Evolutionary conservation across 441 rosid genomes (phyloP).

Genomic region (Macaranga tanarius): DNA sequence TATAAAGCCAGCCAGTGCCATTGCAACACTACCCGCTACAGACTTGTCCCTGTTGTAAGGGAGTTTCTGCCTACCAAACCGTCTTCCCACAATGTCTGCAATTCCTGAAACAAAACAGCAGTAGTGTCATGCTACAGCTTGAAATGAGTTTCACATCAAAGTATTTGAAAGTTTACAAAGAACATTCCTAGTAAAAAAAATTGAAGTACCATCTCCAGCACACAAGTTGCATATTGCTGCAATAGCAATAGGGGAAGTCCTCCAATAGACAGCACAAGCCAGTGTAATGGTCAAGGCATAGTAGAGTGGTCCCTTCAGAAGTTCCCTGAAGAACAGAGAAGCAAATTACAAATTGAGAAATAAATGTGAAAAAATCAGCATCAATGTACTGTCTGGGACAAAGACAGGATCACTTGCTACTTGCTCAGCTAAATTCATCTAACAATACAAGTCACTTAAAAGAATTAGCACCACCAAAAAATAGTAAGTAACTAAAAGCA

Average conservation of each 20-base stretch:
- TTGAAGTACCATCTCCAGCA: constrained; percentile 80
- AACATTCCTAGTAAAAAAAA: neutral
- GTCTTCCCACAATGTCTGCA: constrained; percentile 78
- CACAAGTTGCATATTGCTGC: constrained; percentile 81
- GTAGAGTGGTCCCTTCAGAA: constrained; percentile 79
- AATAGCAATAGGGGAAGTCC: constrained; percentile 65
- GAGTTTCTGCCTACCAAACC: constrained; percentile 57
- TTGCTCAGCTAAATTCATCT: neutral
- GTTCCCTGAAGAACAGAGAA: constrained; percentile 55
- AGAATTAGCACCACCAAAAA: neutral
- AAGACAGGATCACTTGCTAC: neutral
- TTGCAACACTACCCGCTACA: constrained; percentile 68
- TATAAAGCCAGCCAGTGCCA: constrained; percentile 64
- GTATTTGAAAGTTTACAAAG: neutral
- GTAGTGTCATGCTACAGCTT: neutral
- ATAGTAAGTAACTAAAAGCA: neutral
- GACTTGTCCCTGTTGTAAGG: constrained; percentile 75
- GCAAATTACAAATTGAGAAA: constrained; percentile 20
- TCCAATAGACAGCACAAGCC: constrained; percentile 66
- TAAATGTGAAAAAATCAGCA: neutral
- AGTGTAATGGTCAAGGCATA: constrained; percentile 58
- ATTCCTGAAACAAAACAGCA: constrained; percentile 44
- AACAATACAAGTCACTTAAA: neutral
- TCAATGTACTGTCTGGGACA: neutral
- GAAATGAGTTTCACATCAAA: neutral